Evolutionary conservation across 139 green algal genomes (phyloP).

Genomic region (Closterium sp.): DNA sequence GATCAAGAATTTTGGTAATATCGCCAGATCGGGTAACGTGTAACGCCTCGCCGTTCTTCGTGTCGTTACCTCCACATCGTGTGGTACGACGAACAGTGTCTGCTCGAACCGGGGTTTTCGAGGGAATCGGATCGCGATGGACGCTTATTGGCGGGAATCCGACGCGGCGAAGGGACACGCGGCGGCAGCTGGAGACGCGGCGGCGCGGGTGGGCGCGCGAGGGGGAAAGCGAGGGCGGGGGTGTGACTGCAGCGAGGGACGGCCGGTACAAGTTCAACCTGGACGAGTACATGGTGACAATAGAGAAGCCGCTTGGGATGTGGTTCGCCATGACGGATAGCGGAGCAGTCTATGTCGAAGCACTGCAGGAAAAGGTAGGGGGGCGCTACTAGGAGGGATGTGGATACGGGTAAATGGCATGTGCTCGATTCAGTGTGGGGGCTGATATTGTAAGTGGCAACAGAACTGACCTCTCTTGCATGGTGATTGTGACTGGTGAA

Average conservation of each 20-base stretch:
- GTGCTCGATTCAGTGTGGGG: too few species aligned
- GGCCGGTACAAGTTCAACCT: slow-evolving; percentile 46
- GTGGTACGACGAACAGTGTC: neutral
- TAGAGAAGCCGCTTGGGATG: slow-evolving; percentile 46
- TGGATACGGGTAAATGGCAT: too few species aligned
- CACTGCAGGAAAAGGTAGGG: slow-evolving; percentile 16
- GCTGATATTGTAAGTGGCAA: too few species aligned
- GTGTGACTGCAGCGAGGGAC: neutral
- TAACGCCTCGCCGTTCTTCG: neutral
- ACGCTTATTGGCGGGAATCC: neutral
- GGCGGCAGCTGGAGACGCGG: neutral
- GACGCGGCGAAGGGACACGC: neutral
- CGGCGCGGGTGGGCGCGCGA: neutral
- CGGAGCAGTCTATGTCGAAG: slow-evolving; percentile 37
- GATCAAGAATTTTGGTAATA: neutral
- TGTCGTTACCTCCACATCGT: neutral
- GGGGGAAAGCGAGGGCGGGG: neutral
- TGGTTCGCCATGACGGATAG: slow-evolving; percentile 17
- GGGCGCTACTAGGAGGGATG: too few species aligned
- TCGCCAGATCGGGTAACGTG: too few species aligned
- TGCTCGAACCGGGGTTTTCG: neutral
- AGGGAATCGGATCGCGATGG: neutral
- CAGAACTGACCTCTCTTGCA: too few species aligned
- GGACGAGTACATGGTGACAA: slow-evolving; percentile 50
- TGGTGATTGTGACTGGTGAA: neutral